These are phyloP conservation scores for Wickerhamomyces sp. DNA, from an alignment of 1,139 yeast genomes.

Conservation along the genomic window DNA sequence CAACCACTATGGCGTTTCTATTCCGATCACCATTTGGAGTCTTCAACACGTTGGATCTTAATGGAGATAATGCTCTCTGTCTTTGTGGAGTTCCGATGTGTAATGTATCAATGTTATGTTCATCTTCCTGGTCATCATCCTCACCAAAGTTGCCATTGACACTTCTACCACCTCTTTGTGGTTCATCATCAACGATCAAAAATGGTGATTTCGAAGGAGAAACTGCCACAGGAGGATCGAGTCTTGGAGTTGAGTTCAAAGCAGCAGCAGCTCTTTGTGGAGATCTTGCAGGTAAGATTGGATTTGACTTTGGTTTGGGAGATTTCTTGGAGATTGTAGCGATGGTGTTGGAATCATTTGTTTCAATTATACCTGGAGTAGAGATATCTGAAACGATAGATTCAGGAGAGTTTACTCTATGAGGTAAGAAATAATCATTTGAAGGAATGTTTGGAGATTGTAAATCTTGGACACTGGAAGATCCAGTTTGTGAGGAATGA, in stretches of 20 bases:
- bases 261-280: slow-evolving; percentile 22
- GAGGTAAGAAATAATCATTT: slow-evolving; percentile 4
- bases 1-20: slow-evolving; percentile 27
- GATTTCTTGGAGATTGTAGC: slow-evolving; percentile 3
- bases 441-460: background rate
- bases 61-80: slow-evolving; percentile 13
- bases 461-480: background rate
- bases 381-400: slow-evolving; percentile 12
- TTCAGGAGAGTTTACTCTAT: slow-evolving; percentile 7
- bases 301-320: slow-evolving; percentile 6
- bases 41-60: slow-evolving; percentile 11
- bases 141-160: too few relatives aligned
- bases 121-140: slow-evolving; percentile 2
- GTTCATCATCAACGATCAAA: background rate
- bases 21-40: slow-evolving; percentile 24
- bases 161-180: too few relatives aligned
- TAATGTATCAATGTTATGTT: background rate
- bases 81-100: slow-evolving; percentile 5
- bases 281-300: slow-evolving; percentile 24
- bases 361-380: slow-evolving; percentile 10
- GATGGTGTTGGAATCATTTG: slow-evolving; percentile 4
- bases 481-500: background rate
- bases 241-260: background rate
- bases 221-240: slow-evolving; percentile 16
- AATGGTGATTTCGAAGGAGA: slow-evolving; percentile 12